Conservation (phyloP, 768 basidiomycete genomes). For the Lyophyllum semitale region DNA sequence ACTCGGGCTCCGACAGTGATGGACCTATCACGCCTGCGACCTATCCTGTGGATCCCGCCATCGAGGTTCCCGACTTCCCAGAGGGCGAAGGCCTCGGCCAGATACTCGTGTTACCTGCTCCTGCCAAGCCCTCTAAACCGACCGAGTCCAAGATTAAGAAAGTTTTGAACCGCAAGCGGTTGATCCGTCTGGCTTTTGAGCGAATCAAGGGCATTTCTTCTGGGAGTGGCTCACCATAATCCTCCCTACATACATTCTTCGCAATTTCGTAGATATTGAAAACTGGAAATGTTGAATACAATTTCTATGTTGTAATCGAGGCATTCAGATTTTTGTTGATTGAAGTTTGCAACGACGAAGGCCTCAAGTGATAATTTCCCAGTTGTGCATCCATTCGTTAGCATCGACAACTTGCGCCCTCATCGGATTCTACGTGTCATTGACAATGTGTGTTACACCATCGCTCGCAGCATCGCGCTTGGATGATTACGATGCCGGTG, state of each 20-base stretch:
- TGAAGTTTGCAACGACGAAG: too few species aligned
- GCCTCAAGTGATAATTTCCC: too few species aligned
- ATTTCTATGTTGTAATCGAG: too few species aligned
- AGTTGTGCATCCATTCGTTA: too few species aligned
- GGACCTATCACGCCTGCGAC: slow-evolving; percentile 53
- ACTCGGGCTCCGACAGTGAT: slow-evolving; percentile 37
- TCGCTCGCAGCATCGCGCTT: too few species aligned
- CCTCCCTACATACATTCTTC: not conserved
- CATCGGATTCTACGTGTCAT: too few species aligned
- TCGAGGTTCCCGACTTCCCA: slow-evolving; percentile 44
- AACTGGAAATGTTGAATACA: not conserved
- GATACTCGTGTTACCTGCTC: slow-evolving; percentile 14
- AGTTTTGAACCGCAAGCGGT: slow-evolving; percentile 27
- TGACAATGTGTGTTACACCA: too few species aligned
- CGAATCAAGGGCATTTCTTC: slow-evolving; percentile 13
- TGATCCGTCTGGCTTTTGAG: slow-evolving; percentile 39
- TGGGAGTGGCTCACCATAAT: slow-evolving; percentile 9
- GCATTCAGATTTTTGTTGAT: too few species aligned
- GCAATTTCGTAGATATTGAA: not conserved
- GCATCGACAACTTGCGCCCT: too few species aligned
- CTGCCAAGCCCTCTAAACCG: not conserved
- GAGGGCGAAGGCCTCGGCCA: slow-evolving; percentile 38
- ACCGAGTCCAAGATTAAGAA: slow-evolving; percentile 19
- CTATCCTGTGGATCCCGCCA: slow-evolving; percentile 38
- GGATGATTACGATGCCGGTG: too few species aligned